Conservation (phyloP, 176 grass and related monocot species). For the Bonia amplexicaulis region DNA sequence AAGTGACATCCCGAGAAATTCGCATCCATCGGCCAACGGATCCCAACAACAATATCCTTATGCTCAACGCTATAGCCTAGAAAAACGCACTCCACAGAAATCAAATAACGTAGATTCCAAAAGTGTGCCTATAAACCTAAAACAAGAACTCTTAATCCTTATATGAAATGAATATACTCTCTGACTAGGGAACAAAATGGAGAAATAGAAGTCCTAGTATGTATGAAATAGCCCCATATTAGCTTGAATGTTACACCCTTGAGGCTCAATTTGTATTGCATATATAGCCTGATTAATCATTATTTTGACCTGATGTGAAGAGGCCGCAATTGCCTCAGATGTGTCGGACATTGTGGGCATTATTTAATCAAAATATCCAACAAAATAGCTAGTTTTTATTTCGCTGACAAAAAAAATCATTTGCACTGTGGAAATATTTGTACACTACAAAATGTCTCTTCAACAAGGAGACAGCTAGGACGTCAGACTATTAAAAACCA, state of each 20-base stretch:
- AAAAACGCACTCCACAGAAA: neutral
- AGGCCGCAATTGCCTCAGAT: neutral
- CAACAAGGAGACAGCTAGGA: neutral
- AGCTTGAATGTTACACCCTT: neutral
- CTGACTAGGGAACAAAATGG: neutral
- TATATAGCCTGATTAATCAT: neutral
- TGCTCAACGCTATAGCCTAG: too few relatives aligned
- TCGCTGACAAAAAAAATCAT: neutral
- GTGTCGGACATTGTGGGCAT: neutral
- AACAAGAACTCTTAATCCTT: neutral
- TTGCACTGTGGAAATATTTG: neutral
- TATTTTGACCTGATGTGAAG: neutral
- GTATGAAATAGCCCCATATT: neutral
- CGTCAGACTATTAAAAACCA: neutral
- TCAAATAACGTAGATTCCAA: neutral
- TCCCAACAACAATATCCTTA: too few relatives aligned
- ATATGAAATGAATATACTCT: neutral
- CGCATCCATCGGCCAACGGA: too few relatives aligned
- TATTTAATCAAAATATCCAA: neutral
- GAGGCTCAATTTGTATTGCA: neutral
- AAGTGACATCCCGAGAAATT: too few relatives aligned
- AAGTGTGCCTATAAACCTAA: neutral
- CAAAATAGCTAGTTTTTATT: neutral
- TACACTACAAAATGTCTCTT: neutral
- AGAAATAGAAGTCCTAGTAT: neutral